Evolutionary conservation across 2,329 filamentous ascomycete species (phyloP).

Genomic region (Aspergillus tanneri): DNA sequence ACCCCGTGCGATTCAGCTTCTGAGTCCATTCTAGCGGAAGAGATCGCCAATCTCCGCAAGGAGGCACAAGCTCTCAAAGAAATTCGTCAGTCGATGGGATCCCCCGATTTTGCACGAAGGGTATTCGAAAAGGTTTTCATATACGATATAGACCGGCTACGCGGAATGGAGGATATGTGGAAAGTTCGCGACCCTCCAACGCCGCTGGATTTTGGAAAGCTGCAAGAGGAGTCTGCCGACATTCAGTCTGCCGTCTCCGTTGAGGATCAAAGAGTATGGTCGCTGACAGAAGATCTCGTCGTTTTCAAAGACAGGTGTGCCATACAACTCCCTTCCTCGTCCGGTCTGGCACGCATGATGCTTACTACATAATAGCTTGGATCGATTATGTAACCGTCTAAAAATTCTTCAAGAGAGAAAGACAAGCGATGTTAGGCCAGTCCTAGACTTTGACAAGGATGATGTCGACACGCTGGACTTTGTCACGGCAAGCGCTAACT

Average conservation of each 20-base stretch:
- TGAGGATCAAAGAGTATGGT: conserved; percentile 77
- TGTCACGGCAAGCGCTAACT: conserved; percentile 84
- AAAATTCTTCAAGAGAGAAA: conserved; percentile 60
- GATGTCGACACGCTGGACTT: conserved; percentile 94
- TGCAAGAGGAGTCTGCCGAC: conserved; percentile 55
- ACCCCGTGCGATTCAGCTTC: background rate
- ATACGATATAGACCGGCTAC: conserved; percentile 76
- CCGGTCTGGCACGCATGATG: background rate
- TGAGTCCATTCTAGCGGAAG: conserved; percentile 54
- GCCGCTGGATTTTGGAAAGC: conserved; percentile 65
- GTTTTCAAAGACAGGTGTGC: conserved; percentile 75
- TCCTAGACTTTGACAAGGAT: conserved; percentile 92
- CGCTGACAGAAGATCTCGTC: conserved; percentile 74
- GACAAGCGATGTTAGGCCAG: conserved; percentile 47
- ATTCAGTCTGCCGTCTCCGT: conserved; percentile 55
- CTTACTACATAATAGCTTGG: conserved; percentile 53
- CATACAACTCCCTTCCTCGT: background rate
- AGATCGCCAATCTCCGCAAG: conserved; percentile 82
- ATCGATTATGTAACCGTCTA: conserved; percentile 72
- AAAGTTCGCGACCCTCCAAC: conserved; percentile 74
- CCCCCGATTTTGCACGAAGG: conserved; percentile 69
- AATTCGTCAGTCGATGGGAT: conserved; percentile 79
- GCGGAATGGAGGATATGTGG: conserved; percentile 96
- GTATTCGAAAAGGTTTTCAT: conserved; percentile 94
- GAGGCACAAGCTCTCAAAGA: conserved; percentile 81